Percentiles rank a stretch among this genome's conserved stretches.
These are phyloP conservation scores for Multifurca ochricompacta DNA, from an alignment of 768 basidiomycete genomes.

Conservation along the genomic window DNA sequence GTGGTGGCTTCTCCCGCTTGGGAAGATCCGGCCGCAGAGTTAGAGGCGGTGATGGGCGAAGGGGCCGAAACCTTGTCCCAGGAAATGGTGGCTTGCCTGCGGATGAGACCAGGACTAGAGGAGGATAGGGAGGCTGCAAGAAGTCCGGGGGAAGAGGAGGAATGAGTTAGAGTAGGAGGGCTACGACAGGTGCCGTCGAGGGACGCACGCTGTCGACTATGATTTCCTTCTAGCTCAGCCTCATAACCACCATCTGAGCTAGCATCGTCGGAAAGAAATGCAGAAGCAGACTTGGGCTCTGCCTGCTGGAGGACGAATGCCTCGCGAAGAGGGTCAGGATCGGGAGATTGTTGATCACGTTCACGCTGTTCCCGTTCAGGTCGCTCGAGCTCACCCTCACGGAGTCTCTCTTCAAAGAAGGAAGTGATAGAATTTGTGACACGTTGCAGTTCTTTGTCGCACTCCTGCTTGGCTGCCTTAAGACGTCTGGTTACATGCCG, in stretches of 20 bases:
- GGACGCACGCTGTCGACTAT: conserved; percentile 70
- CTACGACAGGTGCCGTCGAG: conserved; percentile 34
- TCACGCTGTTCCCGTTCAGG: conserved; percentile 47
- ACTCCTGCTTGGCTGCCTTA: conserved; percentile 89
- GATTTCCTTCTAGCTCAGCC: conserved; percentile 57
- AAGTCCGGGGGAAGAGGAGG: conserved; percentile 46
- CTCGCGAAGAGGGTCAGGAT: conserved; percentile 42
- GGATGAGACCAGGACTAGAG: conserved; percentile 60
- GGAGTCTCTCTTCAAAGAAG: conserved; percentile 87
- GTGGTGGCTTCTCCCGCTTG: conserved; percentile 41
- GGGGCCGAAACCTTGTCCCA: conserved; percentile 50
- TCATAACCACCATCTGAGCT: conserved; percentile 81
- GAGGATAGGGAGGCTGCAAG: conserved; percentile 61
- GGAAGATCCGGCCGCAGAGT: conserved; percentile 35
- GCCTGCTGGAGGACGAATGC: conserved; percentile 50
- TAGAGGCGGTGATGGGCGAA: conserved; percentile 49
- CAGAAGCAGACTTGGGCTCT: conserved; percentile 47
- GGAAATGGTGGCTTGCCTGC: conserved; percentile 56
- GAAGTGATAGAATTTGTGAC: conserved; percentile 91
- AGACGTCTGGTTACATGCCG: conserved; percentile 91
- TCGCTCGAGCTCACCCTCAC: conserved; percentile 60
- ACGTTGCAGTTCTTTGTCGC: conserved; percentile 92
- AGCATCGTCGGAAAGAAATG: conserved; percentile 60
- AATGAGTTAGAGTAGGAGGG: conserved; percentile 43
- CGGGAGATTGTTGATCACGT: conserved; percentile 42